A percentile compares a stretch with the other conserved stretches of the same genome.
Conservation (phyloP, 345 rosid species). For the Gossypium herbaceum region DNA sequence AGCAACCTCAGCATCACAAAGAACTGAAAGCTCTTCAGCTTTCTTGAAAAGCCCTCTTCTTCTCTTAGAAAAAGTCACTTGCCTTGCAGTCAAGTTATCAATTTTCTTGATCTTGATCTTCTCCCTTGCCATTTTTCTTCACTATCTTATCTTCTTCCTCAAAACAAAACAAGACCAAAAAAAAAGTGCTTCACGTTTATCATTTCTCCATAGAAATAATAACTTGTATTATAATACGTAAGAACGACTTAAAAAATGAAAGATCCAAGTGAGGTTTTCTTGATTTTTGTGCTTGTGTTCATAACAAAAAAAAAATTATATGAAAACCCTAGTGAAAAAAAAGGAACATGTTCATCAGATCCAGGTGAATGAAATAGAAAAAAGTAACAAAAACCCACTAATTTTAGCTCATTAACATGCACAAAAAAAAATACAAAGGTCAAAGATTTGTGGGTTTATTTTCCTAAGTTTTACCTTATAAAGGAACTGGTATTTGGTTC, state of each 20-base stretch:
- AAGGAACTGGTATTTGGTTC: neutral
- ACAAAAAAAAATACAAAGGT: neutral
- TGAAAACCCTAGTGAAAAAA: constrained; percentile 34
- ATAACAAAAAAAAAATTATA: no score
- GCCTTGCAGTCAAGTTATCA: constrained; percentile 50
- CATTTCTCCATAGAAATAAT: neutral
- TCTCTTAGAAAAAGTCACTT: constrained; percentile 57
- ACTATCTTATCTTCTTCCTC: neutral
- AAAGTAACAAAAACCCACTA: constrained; percentile 12
- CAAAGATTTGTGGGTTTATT: neutral
- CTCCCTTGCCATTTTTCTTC: constrained; percentile 44
- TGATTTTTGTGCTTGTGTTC: neutral
- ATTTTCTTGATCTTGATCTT: constrained; percentile 53
- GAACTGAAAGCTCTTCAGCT: constrained; percentile 54
- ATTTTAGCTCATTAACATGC: constrained; percentile 21
- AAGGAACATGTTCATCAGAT: constrained; percentile 28
- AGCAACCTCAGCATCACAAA: constrained; percentile 54
- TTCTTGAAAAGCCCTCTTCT: constrained; percentile 53
- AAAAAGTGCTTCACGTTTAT: neutral
- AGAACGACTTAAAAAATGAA: neutral
- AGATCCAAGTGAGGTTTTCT: neutral
- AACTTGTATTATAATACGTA: neutral
- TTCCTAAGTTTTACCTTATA: constrained; percentile 14
- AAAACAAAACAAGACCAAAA: neutral
- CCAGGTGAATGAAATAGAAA: constrained; percentile 22